These are phyloP conservation scores for Aspergillus leporis DNA, from an alignment of 495 filamentous ascomycete genomes.

Conservation along the genomic window DNA sequence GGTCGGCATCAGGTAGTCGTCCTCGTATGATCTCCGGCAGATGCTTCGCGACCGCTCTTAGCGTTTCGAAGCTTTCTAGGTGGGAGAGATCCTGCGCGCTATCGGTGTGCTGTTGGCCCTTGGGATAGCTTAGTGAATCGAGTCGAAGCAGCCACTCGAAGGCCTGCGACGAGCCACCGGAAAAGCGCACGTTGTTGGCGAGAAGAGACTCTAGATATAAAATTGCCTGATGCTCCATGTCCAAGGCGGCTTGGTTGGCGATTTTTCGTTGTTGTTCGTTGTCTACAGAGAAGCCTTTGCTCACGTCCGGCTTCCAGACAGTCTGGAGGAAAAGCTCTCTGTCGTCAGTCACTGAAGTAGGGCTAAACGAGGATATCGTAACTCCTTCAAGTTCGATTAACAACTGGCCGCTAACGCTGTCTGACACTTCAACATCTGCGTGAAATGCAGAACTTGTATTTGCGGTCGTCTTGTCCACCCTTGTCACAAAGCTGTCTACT, in stretches of 20 bases:
- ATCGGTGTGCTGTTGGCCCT: background rate
- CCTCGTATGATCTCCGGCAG: background rate
- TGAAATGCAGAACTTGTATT: background rate
- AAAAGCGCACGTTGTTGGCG: background rate
- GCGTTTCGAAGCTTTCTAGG: background rate
- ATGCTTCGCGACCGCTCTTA: background rate
- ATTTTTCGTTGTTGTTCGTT: conserved; percentile 1
- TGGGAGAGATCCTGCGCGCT: background rate
- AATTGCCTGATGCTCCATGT: conserved; percentile 3
- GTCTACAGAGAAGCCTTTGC: background rate
- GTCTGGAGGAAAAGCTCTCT: conserved; percentile 2
- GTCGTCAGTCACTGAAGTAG: background rate
- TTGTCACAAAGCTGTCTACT: background rate
- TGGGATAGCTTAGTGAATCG: background rate
- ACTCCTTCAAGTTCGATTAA: background rate
- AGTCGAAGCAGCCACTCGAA: conserved; percentile 1
- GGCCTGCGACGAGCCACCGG: background rate
- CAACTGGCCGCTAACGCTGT: conserved; percentile 1
- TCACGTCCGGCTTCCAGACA: background rate
- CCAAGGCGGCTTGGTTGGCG: conserved; percentile 5
- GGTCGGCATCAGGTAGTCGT: background rate
- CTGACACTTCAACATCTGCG: background rate
- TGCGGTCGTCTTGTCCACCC: background rate
- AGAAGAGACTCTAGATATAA: background rate
- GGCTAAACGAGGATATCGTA: background rate